A percentile compares a stretch with the other conserved stretches of the same genome.
Conservation (phyloP, 140 eudicot species). For the Anethum foeniculum region DNA sequence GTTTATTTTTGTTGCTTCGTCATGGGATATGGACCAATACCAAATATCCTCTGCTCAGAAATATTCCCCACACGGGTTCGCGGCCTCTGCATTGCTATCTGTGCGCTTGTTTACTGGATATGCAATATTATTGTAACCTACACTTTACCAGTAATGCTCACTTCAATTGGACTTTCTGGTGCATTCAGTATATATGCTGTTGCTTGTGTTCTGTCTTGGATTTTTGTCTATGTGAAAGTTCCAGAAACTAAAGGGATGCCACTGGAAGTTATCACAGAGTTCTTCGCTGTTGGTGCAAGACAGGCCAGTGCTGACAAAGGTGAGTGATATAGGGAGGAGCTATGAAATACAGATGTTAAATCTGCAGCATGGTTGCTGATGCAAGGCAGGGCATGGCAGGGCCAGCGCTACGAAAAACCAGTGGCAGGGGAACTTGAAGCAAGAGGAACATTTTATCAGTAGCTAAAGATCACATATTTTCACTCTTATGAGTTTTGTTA, state of each 20-base stretch:
- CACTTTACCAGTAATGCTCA: slow-evolving; percentile 76
- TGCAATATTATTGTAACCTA: slow-evolving; percentile 87
- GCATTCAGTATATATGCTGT: slow-evolving; percentile 74
- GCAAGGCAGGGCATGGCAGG: neutral
- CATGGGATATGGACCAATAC: slow-evolving; percentile 96
- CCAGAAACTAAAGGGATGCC: slow-evolving; percentile 99
- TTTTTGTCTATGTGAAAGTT: slow-evolving; percentile 67
- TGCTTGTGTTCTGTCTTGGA: slow-evolving; percentile 69
- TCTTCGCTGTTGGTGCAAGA: slow-evolving; percentile 82
- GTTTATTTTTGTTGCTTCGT: slow-evolving; percentile 89
- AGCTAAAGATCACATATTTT: neutral
- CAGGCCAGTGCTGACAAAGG: slow-evolving; percentile 27
- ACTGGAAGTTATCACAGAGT: slow-evolving; percentile 93
- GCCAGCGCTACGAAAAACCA: neutral
- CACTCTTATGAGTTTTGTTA: neutral
- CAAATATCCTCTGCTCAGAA: slow-evolving; percentile 89
- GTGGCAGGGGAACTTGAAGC: neutral
- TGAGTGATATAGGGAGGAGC: slow-evolving; percentile 15
- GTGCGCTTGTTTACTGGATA: slow-evolving; percentile 83
- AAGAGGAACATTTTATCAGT: neutral
- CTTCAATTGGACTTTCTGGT: slow-evolving; percentile 72
- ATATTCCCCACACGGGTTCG: slow-evolving; percentile 92
- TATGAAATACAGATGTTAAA: neutral
- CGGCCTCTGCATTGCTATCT: slow-evolving; percentile 88
- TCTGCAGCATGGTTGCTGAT: neutral